Base-by-base conservation (phyloP, 495 filamentous ascomycete genomes). In the Xylaria longipes region DNA sequence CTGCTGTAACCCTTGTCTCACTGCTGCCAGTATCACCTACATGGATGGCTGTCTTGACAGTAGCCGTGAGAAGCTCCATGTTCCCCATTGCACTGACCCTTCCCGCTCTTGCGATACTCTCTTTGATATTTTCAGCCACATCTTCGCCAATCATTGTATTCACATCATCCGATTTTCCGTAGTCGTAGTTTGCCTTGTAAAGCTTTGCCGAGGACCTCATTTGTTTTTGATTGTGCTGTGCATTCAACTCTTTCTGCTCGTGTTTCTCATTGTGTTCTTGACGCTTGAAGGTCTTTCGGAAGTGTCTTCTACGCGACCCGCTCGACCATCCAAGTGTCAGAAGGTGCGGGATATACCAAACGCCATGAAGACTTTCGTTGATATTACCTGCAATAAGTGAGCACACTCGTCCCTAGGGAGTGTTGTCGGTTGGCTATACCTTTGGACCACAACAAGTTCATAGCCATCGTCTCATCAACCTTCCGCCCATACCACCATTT, bases 391-490 rank as follows among this genome's bases (percentile, higher is more conserved):
- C n/a, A 52, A 15, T 4, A 43, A 20, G 1, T 67, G 2, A 66
- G 63, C 31, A 46, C 11, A 29, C 5, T 20, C 37, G 14, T 17
- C 48, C 25, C 22, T 29, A 29, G 5, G 12, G 3, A 25, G 9
- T 17, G 1, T 12, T 1, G 17, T 33, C 46, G 5, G 9, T 37
- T 2, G 3, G 37, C 12, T 22, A 27, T 67, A 67, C 65, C 65
- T 67, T 56, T 67, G 7, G 65, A 54, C 65, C 65, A 67, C 9
- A 56, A 33, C 22, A 67, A 27, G 17, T 67, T 56, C 65, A 67
- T 56, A 9, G 65, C 65, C 11, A 11, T 20, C 17, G 46, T 56
- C 48, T 67, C 65, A 31, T 67, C 33, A 56, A 6, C 65, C 35
- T 56, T 56, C 5, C 48, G 46, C 8, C 48, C 65, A 29, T 56